phyloP scores from a whole-genome alignment of 1,284 basidiomycete species.

The Ceratobasidium sp. region DNA sequence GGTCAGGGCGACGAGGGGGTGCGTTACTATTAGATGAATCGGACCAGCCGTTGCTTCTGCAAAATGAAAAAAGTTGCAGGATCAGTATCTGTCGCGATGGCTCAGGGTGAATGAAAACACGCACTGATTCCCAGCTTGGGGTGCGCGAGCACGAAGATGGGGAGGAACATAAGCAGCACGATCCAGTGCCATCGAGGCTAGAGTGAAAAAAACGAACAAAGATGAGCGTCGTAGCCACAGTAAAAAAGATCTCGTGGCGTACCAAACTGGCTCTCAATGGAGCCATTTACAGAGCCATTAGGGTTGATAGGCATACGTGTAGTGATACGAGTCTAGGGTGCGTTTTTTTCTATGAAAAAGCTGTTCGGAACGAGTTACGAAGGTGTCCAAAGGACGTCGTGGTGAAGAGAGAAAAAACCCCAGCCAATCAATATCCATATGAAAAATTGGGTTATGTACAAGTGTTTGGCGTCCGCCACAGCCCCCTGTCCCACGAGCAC shows the following conservation, averaged over 20 bases:
- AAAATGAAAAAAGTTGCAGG: conserved; percentile 38
- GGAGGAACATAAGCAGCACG: conserved; percentile 88
- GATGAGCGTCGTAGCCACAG: not conserved
- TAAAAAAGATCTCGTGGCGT: conserved; percentile 15
- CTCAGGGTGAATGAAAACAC: conserved; percentile 67
- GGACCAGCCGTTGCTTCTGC: conserved; percentile 72
- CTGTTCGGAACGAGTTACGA: not conserved
- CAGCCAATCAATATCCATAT: conserved; percentile 24
- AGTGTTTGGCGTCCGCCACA: conserved; percentile 13
- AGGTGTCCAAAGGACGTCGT: conserved; percentile 41
- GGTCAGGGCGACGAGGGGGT: conserved; percentile 61
- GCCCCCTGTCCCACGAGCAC: not conserved
- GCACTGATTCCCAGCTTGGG: conserved; percentile 53
- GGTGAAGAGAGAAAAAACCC: conserved; percentile 28
- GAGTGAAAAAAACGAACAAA: conserved; percentile 6
- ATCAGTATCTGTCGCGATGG: conserved; percentile 57
- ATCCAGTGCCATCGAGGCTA: conserved; percentile 40
- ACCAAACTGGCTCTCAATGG: conserved; percentile 39
- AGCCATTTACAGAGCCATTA: conserved; percentile 37
- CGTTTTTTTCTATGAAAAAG: conserved; percentile 25
- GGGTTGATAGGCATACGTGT: conserved; percentile 42
- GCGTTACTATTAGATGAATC: conserved; percentile 66
- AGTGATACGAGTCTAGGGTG: conserved; percentile 28
- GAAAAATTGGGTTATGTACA: conserved; percentile 34
- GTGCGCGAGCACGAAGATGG: conserved; percentile 85